Base-by-base conservation (phyloP, 2,329 filamentous ascomycete species). In the Ophiostoma montium region DNA sequence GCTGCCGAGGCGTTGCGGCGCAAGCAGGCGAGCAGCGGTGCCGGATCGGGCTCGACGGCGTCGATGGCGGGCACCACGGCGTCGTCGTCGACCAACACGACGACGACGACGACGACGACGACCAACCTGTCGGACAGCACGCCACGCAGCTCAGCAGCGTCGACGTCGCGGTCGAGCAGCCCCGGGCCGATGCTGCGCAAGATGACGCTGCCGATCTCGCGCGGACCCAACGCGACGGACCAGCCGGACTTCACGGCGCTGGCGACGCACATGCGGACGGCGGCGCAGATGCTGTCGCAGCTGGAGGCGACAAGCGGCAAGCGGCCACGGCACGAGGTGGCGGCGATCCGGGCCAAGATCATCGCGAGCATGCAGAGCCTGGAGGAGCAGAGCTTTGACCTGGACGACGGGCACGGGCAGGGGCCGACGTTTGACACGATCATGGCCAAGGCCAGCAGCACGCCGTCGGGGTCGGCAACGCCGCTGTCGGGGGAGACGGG, bases 331-430 rank as follows among this genome's bases (percentile, higher is more conserved):
- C 78, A 80, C 30, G 86, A 92, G 64, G 86, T 92, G 5, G 86
- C 84, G 16, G 83, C 85, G 8, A 92, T 92, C 62, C 76, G 86
- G 57, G 80, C 84, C 36, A 88, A 86, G 65, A 92, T 92, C 55
- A 92, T 92, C 58, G 86, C 86, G 3, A 90, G 85, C 62, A 92
- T 92, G 86, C 86, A 92, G 62, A 87, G 76, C 56, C 67, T 92
- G 9, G 86, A 92, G 63, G 86, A 92, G 63, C 83, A 90, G 62
- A 89, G 80, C 61, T 92, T 92, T 58, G 80, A 87, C 46, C 67
- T 78, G 2, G 84, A 88, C 54, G 84, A 88, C 46, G 69, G 69
- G n/a, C 42, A 21, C 15, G 30, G 42, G 27, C 42, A 44, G 27
- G 74, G 78, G 0, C 83, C 85, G 16, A 89, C 82, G 0, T 90